Evolutionary conservation across 2,329 filamentous ascomycete species (phyloP).

Genomic region (Stemphylium lycopersici): DNA sequence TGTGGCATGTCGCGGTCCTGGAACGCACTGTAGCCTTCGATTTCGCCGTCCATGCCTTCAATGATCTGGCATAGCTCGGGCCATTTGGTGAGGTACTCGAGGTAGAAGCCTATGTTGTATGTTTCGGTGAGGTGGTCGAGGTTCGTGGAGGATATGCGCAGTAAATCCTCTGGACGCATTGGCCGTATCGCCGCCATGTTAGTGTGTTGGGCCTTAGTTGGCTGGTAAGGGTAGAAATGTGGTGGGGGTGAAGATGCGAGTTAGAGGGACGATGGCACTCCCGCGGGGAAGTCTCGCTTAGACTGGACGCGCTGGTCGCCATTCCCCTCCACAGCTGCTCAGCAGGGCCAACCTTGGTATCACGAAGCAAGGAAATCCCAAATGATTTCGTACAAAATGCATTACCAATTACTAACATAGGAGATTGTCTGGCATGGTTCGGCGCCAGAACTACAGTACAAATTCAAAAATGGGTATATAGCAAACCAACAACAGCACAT

Average conservation of each 20-base stretch:
- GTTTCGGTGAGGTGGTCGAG: constrained; percentile 97
- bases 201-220: not conserved
- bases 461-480: constrained; percentile 22
- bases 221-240: not conserved
- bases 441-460: not conserved
- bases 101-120: constrained; percentile 93
- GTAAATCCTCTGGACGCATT: constrained; percentile 72
- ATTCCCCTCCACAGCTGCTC: not conserved
- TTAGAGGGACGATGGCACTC: constrained; percentile 10
- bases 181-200: constrained; percentile 82
- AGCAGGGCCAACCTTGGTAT: not conserved
- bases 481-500: constrained; percentile 18
- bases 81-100: constrained; percentile 96
- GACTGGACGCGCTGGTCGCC: constrained; percentile 4
- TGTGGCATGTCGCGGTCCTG: too few relatives aligned
- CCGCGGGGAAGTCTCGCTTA: constrained; percentile 29
- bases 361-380: not conserved
- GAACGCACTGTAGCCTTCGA: constrained; percentile 84
- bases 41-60: constrained; percentile 82
- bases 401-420: not conserved
- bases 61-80: constrained; percentile 92
- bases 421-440: not conserved
- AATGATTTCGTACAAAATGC: not conserved
- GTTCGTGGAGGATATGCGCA: constrained; percentile 92
- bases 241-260: constrained; percentile 1